Conservation (phyloP, 805 yeast species). For the Nematodospora valgi region DNA sequence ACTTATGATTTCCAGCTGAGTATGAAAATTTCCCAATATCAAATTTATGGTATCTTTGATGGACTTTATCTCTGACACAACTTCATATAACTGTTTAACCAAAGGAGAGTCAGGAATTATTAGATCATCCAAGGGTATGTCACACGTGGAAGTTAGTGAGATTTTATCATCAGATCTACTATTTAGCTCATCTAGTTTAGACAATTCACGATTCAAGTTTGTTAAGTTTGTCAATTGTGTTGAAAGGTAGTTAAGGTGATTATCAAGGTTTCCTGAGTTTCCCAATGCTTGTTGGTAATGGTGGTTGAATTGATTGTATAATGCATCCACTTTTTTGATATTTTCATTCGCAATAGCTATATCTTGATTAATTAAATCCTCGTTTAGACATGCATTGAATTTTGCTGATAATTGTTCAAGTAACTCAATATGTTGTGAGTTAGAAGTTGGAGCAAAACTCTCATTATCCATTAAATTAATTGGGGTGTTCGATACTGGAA, state of each 20-base stretch:
- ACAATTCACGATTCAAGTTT: conserved; percentile 23
- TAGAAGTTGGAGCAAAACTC: conserved; percentile 2
- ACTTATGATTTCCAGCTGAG: conserved; percentile 30
- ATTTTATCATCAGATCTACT: conserved; percentile 16
- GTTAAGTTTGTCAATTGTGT: conserved; percentile 22
- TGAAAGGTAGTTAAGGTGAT: conserved; percentile 26
- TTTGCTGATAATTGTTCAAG: conserved; percentile 15
- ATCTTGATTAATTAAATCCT: conserved; percentile 12
- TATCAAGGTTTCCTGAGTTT: conserved; percentile 28
- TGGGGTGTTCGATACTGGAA: conserved; percentile 3
- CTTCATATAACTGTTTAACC: conserved; percentile 58
- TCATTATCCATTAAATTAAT: conserved; percentile 19
- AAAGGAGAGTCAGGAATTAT: conserved; percentile 37
- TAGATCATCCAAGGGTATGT: conserved; percentile 29
- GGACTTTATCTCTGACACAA: conserved; percentile 65
- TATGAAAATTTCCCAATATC: conserved; percentile 48
- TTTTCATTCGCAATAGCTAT: conserved; percentile 14
- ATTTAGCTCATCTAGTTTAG: conserved; percentile 22
- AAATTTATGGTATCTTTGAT: conserved; percentile 63
- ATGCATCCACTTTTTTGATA: conserved; percentile 20
- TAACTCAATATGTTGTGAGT: conserved; percentile 6
- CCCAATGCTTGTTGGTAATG: conserved; percentile 36
- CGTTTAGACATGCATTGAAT: conserved; percentile 15
- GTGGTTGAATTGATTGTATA: conserved; percentile 30
- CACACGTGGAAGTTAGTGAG: conserved; percentile 9